phyloP scores from a whole-genome alignment of 805 yeast species.

The Candida endomychidarum region DNA sequence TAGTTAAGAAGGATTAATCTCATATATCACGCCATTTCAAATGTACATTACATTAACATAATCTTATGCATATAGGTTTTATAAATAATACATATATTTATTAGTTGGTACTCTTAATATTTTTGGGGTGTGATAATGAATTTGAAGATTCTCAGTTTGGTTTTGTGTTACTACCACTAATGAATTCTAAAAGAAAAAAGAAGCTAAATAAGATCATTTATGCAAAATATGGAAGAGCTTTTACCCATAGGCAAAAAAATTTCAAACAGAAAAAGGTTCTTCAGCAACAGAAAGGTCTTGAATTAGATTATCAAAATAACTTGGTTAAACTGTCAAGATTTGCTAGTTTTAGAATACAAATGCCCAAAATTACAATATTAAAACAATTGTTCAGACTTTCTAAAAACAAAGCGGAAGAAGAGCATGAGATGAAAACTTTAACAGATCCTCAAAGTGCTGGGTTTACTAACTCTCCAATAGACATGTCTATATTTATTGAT shows the following conservation, averaged over 20 bases:
- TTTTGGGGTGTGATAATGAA: background rate
- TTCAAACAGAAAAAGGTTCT: too few species aligned
- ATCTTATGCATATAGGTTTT: constrained; percentile 5
- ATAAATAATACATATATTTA: background rate
- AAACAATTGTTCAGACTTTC: constrained; percentile 1
- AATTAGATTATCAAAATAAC: too few species aligned
- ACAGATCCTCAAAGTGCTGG: background rate
- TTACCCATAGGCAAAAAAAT: too few species aligned
- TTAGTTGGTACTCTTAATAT: background rate
- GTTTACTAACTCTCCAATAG: background rate
- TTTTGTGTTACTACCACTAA: background rate
- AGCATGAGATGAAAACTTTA: constrained; percentile 1
- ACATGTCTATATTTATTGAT: background rate
- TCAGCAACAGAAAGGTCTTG: too few species aligned
- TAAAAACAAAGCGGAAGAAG: background rate
- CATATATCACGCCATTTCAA: background rate
- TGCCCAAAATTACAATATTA: background rate
- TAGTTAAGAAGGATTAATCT: constrained; percentile 22
- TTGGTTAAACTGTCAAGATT: too few species aligned
- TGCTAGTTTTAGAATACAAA: background rate
- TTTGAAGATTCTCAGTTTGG: background rate
- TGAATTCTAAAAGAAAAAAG: constrained; percentile 1
- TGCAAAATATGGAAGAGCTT: background rate
- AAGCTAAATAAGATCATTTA: background rate
- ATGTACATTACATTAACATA: constrained; percentile 5